Base-by-base conservation (phyloP, 225 moss, liverwort and hornwort genomes). In the Sphagnum tenellum region DNA sequence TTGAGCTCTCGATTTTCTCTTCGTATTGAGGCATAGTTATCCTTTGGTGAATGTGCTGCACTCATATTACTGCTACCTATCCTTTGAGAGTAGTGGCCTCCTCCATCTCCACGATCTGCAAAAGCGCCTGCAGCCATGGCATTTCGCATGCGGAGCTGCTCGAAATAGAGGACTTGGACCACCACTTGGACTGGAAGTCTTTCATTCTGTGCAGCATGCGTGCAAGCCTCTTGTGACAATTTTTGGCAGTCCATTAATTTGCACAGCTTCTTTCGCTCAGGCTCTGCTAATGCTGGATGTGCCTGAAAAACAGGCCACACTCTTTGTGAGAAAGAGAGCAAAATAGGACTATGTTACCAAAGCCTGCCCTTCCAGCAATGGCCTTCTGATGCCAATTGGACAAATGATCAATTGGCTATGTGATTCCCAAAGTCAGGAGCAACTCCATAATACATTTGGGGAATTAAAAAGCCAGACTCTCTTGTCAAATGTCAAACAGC, bases 231-330 rank as follows among this genome's bases (percentile, higher is more conserved):
- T 74, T 98, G 98, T 4, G 98, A 93, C 29, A 98, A 75, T 59
- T 98, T 98, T 78, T 90, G 98, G 59, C 93, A 93, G 57, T 98
- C 93, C 93, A 98, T 93, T n/a, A 93, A 77, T 74, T 93, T 93
- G 75, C 98, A 98, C 11, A 98, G 75, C 68, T 90, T 98, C 73
- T 90, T 98, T 57, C 98, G 85, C 55, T 98, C 98, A 44, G 88
- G 53, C 14, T 98, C 98, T 49, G 72, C 74, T 47, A 98, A 79
- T 48, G 89, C 83, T 14, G 98, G 90, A 79, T 98, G 98, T 60
- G 98, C 98, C 98, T 98, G 86, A 64, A 77, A 29, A 12, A 46
- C 8, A 48, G 45, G 14, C 4, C 13, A 29, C 56, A 11, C 3
- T 8, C 5, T 3, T 3, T 29, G 14, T 29, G 9, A 11, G 3